A percentile compares a stretch with the other conserved stretches of the same genome.
Conservation (phyloP, 2,329 filamentous ascomycete species). For the Penicillium glabrum region DNA sequence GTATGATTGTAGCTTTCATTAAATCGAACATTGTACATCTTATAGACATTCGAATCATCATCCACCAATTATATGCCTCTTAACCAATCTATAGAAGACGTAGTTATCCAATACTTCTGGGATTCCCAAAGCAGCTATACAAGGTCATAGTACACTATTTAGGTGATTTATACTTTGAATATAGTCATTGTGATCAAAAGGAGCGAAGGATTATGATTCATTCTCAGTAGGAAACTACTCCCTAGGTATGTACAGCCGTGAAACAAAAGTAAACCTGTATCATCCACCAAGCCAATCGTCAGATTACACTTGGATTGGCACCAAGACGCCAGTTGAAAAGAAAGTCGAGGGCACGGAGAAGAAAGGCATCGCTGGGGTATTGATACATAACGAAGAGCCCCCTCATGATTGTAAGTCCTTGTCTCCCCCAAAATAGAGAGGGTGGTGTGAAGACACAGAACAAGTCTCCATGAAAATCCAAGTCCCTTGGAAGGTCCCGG, state of each 20-base stretch:
- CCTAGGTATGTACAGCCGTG: background rate
- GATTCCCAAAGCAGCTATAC: background rate
- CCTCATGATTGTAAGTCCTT: background rate
- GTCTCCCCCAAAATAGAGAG: background rate
- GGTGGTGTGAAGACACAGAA: background rate
- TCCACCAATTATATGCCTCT: too few relatives aligned
- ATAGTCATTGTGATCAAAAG: background rate
- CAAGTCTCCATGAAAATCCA: background rate
- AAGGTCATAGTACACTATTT: background rate
- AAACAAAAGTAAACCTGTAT: background rate
- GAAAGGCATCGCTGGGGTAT: background rate
- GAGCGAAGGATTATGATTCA: background rate
- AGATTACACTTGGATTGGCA: background rate
- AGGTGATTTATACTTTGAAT: background rate
- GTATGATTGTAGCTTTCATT: background rate
- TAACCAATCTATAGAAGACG: too few relatives aligned
- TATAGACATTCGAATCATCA: too few relatives aligned
- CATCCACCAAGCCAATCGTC: background rate
- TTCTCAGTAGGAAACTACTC: background rate
- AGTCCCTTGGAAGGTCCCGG: background rate
- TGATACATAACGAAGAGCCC: background rate
- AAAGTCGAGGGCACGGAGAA: background rate
- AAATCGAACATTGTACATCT: background rate
- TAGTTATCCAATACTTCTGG: too few relatives aligned
- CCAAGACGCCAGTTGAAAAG: background rate